Base-by-base conservation (phyloP, 2,329 filamentous ascomycete species). In the Drechslerella dactyloides region DNA sequence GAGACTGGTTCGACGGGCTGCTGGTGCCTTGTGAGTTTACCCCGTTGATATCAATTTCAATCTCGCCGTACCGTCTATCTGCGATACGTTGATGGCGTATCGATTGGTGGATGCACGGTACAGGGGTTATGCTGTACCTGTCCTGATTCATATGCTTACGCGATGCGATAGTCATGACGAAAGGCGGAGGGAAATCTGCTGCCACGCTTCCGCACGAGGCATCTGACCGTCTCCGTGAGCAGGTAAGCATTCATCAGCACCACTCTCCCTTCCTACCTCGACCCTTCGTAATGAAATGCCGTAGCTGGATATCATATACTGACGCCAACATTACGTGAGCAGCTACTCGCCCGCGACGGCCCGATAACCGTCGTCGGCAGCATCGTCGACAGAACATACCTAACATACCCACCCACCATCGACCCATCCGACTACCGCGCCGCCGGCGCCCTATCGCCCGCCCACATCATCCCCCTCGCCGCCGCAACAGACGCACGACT, bases 91-190 rank as follows among this genome's bases (percentile, higher is more conserved):
- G n/a, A n/a, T n/a, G n/a, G n/a, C n/a, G n/a, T n/a, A n/a, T n/a
- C n/a, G n/a, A n/a, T n/a, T n/a, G n/a, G n/a, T n/a, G n/a, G n/a
- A n/a, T n/a, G n/a, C n/a, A n/a, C n/a, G n/a, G n/a, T n/a, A n/a
- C n/a, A n/a, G n/a, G n/a, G n/a, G n/a, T n/a, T n/a, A n/a, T n/a
- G n/a, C n/a, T n/a, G n/a, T n/a, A n/a, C n/a, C n/a, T n/a, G n/a
- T n/a, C n/a, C 27, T 33, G 27, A 33, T 33, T 4, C 8, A 33
- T n/a, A 33, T 33, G 27, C 3, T 33, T 33, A 33, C 27, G n/a
- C n/a, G n/a, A n/a, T n/a, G n/a, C n/a, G n/a, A n/a, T 13, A 42
- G 37, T 42, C 37, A 42, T 42, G 37, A 42, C 37, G n/a, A 42
- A 42, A 5, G 37, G 37, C n/a, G 37, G 37, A 4, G n/a, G 5